Base-by-base conservation (phyloP, 2,329 filamentous ascomycete genomes). In the Orbilia brochopaga region DNA sequence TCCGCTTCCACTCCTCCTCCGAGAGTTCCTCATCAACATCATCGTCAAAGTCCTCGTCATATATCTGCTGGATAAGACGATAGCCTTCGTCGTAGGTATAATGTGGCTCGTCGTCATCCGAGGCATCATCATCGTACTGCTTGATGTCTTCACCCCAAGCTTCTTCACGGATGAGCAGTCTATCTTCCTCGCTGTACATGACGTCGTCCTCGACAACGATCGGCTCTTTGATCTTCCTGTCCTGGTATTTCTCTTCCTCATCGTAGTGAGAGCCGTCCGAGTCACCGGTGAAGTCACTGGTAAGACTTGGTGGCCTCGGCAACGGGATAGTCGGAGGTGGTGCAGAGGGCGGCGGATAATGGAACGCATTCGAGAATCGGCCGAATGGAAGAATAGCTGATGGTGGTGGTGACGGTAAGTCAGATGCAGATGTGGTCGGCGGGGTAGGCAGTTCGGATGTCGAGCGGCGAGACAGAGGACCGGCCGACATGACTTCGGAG, bases 61-160 rank as follows among this genome's bases (percentile, higher is more conserved):
- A 69, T 35, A 69, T 57, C 40, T 62, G 58, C 13, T 69, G 57
- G n/a, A 69, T 69, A 11, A 58, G 35, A 19, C 53, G 58, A 27
- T 69, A 69, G 21, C 65, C 65, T 37, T 69, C 65, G 52, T 69
- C 65, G 37, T 69, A 69, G 21, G 65, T 69, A 27, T 69, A 69
- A 27, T 63, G 35, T 23, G 58, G 52, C 3, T 40, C 35, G 7
- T 46, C 55, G 19, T 58, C 44, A 23, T 55, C 54, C 4, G 59
- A 61, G 13, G 52, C 61, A n/a, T 59, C 55, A 5, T 50, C 56
- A 10, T 62, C 50, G 37, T 19, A 53, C 19, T 57, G 52, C 19
- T 69, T 52, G 17, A 62, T 35, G 27, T 63, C 62, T 21, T 69
- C 65, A 17, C 65, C 65, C 65, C 65, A 69, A 15, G 58, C 65